Base-by-base conservation (phyloP, 345 rosid species). In the Acer campestre region DNA sequence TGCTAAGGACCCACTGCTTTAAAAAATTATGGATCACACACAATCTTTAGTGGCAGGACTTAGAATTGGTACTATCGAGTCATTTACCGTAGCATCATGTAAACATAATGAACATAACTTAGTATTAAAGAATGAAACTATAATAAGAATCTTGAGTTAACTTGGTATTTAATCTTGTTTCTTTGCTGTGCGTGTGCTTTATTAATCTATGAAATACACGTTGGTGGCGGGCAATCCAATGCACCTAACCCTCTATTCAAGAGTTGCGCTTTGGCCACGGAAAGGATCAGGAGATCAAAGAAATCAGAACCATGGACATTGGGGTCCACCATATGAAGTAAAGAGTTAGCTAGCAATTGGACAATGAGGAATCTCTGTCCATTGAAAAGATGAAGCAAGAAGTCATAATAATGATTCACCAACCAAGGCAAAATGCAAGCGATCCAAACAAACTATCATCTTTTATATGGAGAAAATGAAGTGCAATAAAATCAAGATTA, bases 321-420 rank as follows among this genome's bases (percentile, higher is more conserved):
- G 65, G 82, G 84, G 90, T 78, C 87, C 82, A 82, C 81, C 23
- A 23, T 62, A 61, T 65, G 71, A 73, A 67, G 70, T 74, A 18
- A 69, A 67, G 67, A 70, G 42, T 71, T 68, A 55, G 42, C 55
- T 62, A 73, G 63, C 66, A 76, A 74, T 75, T 61, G 79, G 40
- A 67, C 82, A 72, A 79, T 65, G 61, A 22, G 66, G 61, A 79
- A 83, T 61, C 78, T 79, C 70, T 80, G 77, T 48, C 22, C 22
- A 67, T 66, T 77, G 71, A 65, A 46, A 56, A 68, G 63, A 58
- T 16, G 63, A 67, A 77, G 70, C 77, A 82, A 68, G 75, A 68
- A 62, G 78, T 49, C 65, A 75, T 9, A 31, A 48, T 76, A 73
- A 82, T 70, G 81, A 70, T 67, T 84, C 82, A 86, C 78, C 90